Conservation (phyloP, 805 yeast genomes). For the Ogataea allantospora region DNA sequence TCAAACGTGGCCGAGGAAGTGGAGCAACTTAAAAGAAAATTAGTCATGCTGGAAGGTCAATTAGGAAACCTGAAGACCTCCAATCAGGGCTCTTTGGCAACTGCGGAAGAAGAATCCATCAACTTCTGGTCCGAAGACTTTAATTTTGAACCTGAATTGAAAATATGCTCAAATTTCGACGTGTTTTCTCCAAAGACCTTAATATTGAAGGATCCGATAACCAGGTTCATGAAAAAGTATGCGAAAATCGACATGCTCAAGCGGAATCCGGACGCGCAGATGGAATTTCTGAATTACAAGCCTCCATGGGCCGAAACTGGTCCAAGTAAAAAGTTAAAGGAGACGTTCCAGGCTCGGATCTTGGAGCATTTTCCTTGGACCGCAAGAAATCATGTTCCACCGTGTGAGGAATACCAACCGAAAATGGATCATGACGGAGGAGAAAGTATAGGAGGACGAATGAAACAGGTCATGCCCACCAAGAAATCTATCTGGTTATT, state of each 20-base stretch:
- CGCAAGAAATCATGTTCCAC: no score
- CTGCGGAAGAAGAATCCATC: background rate
- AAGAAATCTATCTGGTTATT: conserved; percentile 40
- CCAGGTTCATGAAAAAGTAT: background rate
- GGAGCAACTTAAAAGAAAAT: background rate
- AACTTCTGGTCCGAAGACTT: conserved; percentile 2
- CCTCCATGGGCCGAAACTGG: conserved; percentile 1
- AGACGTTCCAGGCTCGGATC: background rate
- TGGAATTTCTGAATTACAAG: conserved; percentile 14
- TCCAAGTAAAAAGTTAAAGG: background rate
- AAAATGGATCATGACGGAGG: no score
- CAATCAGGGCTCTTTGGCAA: background rate
- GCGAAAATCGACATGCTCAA: conserved; percentile 5
- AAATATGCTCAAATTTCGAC: conserved; percentile 4
- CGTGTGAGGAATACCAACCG: no score
- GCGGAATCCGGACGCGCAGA: conserved; percentile 4
- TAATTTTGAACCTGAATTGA: background rate
- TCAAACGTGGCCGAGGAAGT: background rate
- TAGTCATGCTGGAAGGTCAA: background rate
- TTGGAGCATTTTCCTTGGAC: background rate
- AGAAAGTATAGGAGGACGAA: background rate
- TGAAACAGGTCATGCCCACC: conserved; percentile 29
- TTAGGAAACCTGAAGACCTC: background rate
- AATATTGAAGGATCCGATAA: conserved; percentile 18
- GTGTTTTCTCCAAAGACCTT: conserved; percentile 13